phyloP scores from a whole-genome alignment of 345 rosid species.

The Brassica nigra region DNA sequence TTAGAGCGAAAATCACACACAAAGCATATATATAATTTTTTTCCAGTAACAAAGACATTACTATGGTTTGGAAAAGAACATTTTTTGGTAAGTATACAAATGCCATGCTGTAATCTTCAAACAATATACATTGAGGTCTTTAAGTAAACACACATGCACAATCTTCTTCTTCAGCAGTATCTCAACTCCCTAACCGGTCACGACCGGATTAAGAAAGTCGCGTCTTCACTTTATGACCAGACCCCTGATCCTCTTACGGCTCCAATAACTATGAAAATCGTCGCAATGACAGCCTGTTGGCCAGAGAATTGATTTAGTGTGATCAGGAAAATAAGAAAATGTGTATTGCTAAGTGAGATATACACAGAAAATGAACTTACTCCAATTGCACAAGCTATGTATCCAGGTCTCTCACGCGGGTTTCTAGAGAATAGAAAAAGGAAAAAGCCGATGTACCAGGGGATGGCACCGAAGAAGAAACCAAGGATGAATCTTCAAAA shows the following conservation, averaged over 20 bases:
- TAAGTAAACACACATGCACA: slow-evolving; percentile 11
- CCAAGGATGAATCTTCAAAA: slow-evolving; percentile 41
- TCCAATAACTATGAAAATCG: slow-evolving; percentile 25
- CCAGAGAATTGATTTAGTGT: background rate
- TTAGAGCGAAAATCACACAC: background rate
- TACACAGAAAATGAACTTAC: slow-evolving; percentile 25
- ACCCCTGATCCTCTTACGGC: slow-evolving; percentile 19
- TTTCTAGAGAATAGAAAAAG: slow-evolving; percentile 28
- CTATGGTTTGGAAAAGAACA: background rate
- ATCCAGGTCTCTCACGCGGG: slow-evolving; percentile 38
- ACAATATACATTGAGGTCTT: background rate
- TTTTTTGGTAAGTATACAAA: background rate
- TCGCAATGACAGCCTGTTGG: slow-evolving; percentile 30
- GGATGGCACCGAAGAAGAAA: slow-evolving; percentile 37
- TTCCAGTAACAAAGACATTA: background rate
- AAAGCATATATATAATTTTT: background rate
- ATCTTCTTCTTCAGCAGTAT: slow-evolving; percentile 6
- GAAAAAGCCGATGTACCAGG: slow-evolving; percentile 41
- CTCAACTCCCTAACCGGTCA: slow-evolving; percentile 8
- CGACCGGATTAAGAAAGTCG: slow-evolving; percentile 1
- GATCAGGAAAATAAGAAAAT: background rate
- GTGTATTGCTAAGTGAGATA: background rate
- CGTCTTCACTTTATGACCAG: slow-evolving; percentile 27
- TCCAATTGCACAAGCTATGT: slow-evolving; percentile 37
- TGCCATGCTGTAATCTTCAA: slow-evolving; percentile 8